Evolutionary conservation across 805 yeast genomes (phyloP), one percentile per base, ranked within the genome.

Genomic region (Sugiyamaella lignohabitans): DNA sequence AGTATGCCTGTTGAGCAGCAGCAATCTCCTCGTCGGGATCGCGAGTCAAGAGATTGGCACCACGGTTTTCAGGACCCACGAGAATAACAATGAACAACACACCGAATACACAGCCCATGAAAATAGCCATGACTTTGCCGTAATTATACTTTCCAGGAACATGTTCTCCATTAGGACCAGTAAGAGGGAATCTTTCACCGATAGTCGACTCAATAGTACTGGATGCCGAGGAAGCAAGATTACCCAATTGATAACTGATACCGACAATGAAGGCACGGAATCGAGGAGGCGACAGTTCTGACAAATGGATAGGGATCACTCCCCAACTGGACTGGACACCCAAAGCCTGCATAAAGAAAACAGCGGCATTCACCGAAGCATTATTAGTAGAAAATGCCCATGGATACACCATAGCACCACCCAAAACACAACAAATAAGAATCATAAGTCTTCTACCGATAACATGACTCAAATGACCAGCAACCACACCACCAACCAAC

Each of bases 261-360:
- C 87, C 85, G 46, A 75, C 73, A 39, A 80, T 71, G 52, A 82
- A 71, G 1, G 87, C 71, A 57, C 85, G 70, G 60, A 77, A 76
- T 32, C 77, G 75, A 14, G 84, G 80, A 48, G 80, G 82, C 11
- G 84, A 74, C 42, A 82, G 68, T 62, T 83, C 89, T 24, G 80
- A 69, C 36, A 83, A 66, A 62, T 81, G 80, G 38, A 80, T 73
- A 16, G 88, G 86, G 10, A 78, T 70, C 41, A 82, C 76, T 51
- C 88, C 87, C 84, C 86, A 83, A 4, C 80, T 80, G 29, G 87
- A 88, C 68, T 79, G 82, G 3, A 82, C 83, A 46, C 76, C 75
- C 57, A 76, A 74, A 27, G 32, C 32, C 59, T 80, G 84, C 58
- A 81, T 59, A 67, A 80, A 80, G 64, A 82, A 82, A 4, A 67